Base-by-base conservation (phyloP, 345 rosid genomes). In the Brassica incana region DNA sequence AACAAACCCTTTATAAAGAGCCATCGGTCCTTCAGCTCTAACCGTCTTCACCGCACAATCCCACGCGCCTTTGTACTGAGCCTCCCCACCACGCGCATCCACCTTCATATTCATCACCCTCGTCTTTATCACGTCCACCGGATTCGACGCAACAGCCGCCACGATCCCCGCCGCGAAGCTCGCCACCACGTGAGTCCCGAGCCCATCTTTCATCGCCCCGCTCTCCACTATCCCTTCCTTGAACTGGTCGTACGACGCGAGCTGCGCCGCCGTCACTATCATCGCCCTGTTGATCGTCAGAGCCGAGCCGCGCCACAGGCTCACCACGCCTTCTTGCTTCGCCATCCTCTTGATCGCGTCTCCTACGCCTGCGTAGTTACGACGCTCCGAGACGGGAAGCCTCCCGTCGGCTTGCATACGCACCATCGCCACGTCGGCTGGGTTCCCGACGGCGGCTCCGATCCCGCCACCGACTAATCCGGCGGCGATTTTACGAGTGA, bases 401-500 rank as follows among this genome's bases (percentile, higher is more conserved):
- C 93, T 79, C 2, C 95, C 93, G 78, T 92, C 97, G 1, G 93
- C 95, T 77, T 92, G 93, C 97, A 92, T 92, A 25, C 95, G 80
- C 9, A 92, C 92, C 97, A 92, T 92, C 23, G 95, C 93, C 58
- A 92, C 91, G 71, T 92, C 97, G 5, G 95, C 97, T 1, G 97
- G 95, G 74, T 89, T 92, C 1, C 97, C 97, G 0, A 92, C 93
- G 0, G 89, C 85, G 1, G 95, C 95, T 2, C 97, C 95, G 35
- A 92, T 36, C 6, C 85, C 95, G 3, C 95, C 97, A 18, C 93
- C 89, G 9, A 90, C 67, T 0, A 90, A 36, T 0, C 97, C 95
- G 0, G 95, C 93, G 0, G 80, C 75, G 62, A 92, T 86, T 73
- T 92, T 92, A 3, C 88, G 65, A 5, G 76, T 23, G 8, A 92